These are phyloP conservation scores for Beauveria caledonica DNA, from an alignment of 2,329 filamentous ascomycete species.

Conservation along the genomic window DNA sequence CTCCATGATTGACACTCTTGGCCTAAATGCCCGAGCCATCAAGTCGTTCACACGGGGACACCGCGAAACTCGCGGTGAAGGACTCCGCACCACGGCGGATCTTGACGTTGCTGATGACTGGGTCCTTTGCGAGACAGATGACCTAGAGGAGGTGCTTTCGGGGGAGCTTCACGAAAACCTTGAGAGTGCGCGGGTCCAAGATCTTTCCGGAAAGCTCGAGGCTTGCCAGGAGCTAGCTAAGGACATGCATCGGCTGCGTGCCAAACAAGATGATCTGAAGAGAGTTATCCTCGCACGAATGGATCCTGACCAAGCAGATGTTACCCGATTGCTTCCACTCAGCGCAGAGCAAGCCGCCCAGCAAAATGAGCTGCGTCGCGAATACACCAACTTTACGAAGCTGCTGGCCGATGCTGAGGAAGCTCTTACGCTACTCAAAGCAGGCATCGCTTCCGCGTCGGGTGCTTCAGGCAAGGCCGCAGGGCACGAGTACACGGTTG, in stretches of 20 bases:
- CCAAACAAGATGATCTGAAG: constrained; percentile 70
- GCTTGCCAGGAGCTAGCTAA: constrained; percentile 59
- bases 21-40: constrained; percentile 69
- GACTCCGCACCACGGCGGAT: constrained; percentile 54
- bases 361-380: constrained; percentile 72
- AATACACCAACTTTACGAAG: constrained; percentile 66
- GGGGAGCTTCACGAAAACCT: constrained; percentile 56
- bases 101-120: constrained; percentile 62
- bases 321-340: constrained; percentile 63
- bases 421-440: constrained; percentile 67
- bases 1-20: constrained; percentile 89
- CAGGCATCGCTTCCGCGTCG: constrained; percentile 58
- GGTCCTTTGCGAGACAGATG: constrained; percentile 66
- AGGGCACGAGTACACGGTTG: constrained; percentile 67
- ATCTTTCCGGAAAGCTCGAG: constrained; percentile 60
- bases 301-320: constrained; percentile 59
- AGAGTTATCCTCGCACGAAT: constrained; percentile 63
- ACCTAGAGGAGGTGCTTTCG: constrained; percentile 57
- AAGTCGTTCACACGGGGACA: constrained; percentile 61
- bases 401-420: constrained; percentile 74
- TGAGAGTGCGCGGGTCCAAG: constrained; percentile 58
- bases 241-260: constrained; percentile 63
- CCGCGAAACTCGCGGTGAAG: constrained; percentile 42
- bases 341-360: constrained; percentile 75
- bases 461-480: constrained; percentile 37